phyloP scores from a whole-genome alignment of 1,284 basidiomycete species.

The Cryptococcus amylolentus region DNA sequence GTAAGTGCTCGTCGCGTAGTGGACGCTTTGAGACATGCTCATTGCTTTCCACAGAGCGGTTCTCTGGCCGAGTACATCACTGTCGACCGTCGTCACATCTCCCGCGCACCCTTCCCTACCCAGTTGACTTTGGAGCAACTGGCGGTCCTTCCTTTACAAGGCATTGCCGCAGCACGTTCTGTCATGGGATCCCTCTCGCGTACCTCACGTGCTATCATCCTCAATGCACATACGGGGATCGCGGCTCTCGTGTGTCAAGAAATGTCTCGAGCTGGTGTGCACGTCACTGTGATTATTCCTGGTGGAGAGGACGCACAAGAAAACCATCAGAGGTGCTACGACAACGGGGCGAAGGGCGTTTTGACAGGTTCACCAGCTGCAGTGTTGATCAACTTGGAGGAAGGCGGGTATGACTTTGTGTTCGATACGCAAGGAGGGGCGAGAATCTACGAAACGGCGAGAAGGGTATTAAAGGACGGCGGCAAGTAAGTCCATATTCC shows the following conservation, averaged over 20 bases:
- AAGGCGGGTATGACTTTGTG: conserved; percentile 63
- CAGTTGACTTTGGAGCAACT: conserved; percentile 67
- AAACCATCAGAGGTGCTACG: conserved; percentile 30
- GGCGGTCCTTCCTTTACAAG: conserved; percentile 69
- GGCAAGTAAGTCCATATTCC: conserved; percentile 35
- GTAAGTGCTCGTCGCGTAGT: conserved; percentile 48
- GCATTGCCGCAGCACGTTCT: conserved; percentile 71
- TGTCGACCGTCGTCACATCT: conserved; percentile 70
- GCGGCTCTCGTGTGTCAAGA: conserved; percentile 73
- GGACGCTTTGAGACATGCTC: background rate
- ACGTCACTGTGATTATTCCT: conserved; percentile 42
- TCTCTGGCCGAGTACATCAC: conserved; percentile 78
- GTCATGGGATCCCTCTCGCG: conserved; percentile 56
- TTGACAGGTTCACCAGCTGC: conserved; percentile 39
- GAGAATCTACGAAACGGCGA: conserved; percentile 67
- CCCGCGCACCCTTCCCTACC: conserved; percentile 57
- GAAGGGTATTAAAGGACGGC: conserved; percentile 56
- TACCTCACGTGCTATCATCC: conserved; percentile 59
- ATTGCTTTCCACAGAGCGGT: conserved; percentile 58
- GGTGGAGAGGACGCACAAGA: conserved; percentile 35
- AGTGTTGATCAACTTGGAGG: conserved; percentile 41
- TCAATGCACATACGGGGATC: conserved; percentile 70
- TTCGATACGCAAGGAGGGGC: conserved; percentile 76
- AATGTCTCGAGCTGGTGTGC: conserved; percentile 52
- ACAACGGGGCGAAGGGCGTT: conserved; percentile 44